phyloP scores from a whole-genome alignment of 192 early-diverging fungal species.

The Entomortierella chlamydospora region DNA sequence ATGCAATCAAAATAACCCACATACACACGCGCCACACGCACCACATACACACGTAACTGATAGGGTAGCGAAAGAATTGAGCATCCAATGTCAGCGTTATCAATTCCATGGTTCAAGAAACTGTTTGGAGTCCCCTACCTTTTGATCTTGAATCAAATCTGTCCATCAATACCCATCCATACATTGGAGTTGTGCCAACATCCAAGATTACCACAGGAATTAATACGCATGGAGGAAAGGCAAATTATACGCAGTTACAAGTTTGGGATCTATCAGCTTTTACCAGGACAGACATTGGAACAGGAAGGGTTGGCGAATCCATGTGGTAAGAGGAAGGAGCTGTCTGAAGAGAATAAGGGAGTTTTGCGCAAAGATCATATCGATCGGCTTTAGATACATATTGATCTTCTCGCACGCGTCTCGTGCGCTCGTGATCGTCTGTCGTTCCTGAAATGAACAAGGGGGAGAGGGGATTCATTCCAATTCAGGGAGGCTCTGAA shows the following conservation, averaged over 20 bases:
- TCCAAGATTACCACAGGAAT: slow-evolving; percentile 65
- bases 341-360: slow-evolving; percentile 35
- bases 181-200: slow-evolving; percentile 62
- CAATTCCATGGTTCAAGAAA: slow-evolving; percentile 56
- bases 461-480: too few relatives aligned
- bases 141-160: slow-evolving; percentile 62
- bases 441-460: too few relatives aligned
- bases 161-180: slow-evolving; percentile 59
- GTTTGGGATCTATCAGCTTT: slow-evolving; percentile 71
- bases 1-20: too few relatives aligned
- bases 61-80: slow-evolving; percentile 70
- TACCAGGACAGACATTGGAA: slow-evolving; percentile 46
- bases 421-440: too few relatives aligned
- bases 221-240: slow-evolving; percentile 75
- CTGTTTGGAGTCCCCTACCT: slow-evolving; percentile 45
- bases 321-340: slow-evolving; percentile 58
- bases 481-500: too few relatives aligned
- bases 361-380: too few relatives aligned
- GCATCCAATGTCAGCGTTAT: slow-evolving; percentile 52
- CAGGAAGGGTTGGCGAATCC: slow-evolving; percentile 48
- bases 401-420: too few relatives aligned
- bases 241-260: slow-evolving; percentile 78
- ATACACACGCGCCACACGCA: too few relatives aligned
- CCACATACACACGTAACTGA: too few relatives aligned
- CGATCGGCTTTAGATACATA: too few relatives aligned